These are phyloP conservation scores for Porphyrellus cyaneotinctus DNA, from an alignment of 768 basidiomycete species.

Conservation along the genomic window DNA sequence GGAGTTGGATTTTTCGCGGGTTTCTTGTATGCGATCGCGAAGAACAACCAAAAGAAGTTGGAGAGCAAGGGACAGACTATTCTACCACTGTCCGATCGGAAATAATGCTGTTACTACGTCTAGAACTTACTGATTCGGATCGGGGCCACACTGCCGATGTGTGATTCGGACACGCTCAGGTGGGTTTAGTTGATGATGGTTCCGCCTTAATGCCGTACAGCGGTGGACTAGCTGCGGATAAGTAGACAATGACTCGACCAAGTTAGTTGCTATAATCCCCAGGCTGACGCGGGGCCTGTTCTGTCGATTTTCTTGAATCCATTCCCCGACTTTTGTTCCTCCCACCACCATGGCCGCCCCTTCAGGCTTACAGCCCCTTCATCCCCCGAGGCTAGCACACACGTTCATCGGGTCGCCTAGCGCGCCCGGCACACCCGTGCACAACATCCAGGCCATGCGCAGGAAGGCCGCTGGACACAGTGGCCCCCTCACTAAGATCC, in stretches of 20 bases:
- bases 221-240: conserved; percentile 1
- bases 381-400: conserved; percentile 68
- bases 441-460: conserved; percentile 88
- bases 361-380: conserved; percentile 44
- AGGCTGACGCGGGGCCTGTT: too few relatives aligned
- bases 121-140: not conserved
- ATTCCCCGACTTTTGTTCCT: not conserved
- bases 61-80: conserved; percentile 58
- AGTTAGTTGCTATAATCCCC: not conserved
- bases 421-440: conserved; percentile 79
- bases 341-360: conserved; percentile 26
- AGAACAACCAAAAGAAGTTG: conserved; percentile 84
- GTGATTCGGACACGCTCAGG: not conserved
- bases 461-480: conserved; percentile 88
- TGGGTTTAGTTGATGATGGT: conserved; percentile 12
- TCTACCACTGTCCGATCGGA: conserved; percentile 61
- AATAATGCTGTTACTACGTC: conserved; percentile 23
- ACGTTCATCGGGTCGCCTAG: conserved; percentile 74
- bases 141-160: not conserved
- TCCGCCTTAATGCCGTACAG: conserved; percentile 33
- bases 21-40: conserved; percentile 87
- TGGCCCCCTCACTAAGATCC: conserved; percentile 86
- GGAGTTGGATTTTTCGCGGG: conserved; percentile 88
- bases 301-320: conserved; percentile 9
- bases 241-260: too few relatives aligned